Evolutionary conservation across 2,329 filamentous ascomycete genomes (phyloP).

Genomic region (Ceratocystis lukuohia): DNA sequence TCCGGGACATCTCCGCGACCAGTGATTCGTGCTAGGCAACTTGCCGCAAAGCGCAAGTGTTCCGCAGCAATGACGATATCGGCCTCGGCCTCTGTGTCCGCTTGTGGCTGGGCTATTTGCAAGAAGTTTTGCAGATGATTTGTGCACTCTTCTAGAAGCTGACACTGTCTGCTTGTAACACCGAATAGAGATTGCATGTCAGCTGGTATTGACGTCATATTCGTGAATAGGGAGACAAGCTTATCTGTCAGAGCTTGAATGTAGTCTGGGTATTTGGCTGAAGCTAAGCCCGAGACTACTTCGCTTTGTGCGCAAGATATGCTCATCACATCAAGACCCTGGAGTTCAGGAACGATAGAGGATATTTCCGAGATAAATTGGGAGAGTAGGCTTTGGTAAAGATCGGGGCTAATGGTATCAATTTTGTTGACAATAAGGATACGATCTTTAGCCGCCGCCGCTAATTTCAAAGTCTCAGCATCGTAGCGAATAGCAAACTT

Average conservation of each 20-base stretch:
- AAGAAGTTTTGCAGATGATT: constrained; percentile 62
- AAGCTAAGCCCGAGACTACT: constrained; percentile 27
- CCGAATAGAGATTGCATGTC: constrained; percentile 75
- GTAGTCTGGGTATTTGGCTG: constrained; percentile 41
- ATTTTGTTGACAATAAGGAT: constrained; percentile 51
- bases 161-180: constrained; percentile 77
- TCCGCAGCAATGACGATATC: constrained; percentile 89
- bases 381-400: constrained; percentile 28
- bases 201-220: constrained; percentile 56
- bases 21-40: constrained; percentile 72
- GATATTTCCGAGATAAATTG: constrained; percentile 6
- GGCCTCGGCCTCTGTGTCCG: constrained; percentile 36
- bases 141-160: constrained; percentile 63
- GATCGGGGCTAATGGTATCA: constrained; percentile 33
- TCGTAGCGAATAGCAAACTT: constrained; percentile 36
- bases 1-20: constrained; percentile 74
- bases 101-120: constrained; percentile 34
- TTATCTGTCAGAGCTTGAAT: constrained; percentile 55
- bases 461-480: constrained; percentile 41
- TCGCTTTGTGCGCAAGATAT: constrained; percentile 33
- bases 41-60: constrained; percentile 66
- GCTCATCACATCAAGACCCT: constrained; percentile 30
- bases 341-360: constrained; percentile 29
- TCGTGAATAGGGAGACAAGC: constrained; percentile 53
- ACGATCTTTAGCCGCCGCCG: constrained; percentile 34